Base-by-base conservation (phyloP, 148 eudicot species). In the Silene uniflora region DNA sequence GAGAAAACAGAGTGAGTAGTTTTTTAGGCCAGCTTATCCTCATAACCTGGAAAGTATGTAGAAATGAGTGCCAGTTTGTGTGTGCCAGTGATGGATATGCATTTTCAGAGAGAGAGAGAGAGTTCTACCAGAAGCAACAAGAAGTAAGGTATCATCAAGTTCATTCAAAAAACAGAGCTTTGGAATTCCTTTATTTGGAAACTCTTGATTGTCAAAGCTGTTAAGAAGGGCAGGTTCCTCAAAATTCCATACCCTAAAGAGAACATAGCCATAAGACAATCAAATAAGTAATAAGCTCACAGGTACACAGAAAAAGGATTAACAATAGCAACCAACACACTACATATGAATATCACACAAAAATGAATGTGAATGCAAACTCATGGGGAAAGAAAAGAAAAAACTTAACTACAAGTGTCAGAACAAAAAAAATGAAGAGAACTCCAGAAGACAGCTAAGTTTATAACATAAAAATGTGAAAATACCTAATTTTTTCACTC, bases 131-230 rank as follows among this genome's bases (percentile, higher is more conserved):
- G 98, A 92, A 73, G 92, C 96, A 81, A 87, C 91, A 69, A 95
- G 96, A 42, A 95, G 97, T 84, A 95, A 88, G 81, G 91, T 92
- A 76, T 92, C 96, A 76, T 95, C 96, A 81, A 91, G 88, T 80
- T 95, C 98, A 67, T 95, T 95, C 64, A 95, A 62, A 78, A 95
- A 92, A 82, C 97, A 95, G 49, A 92, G 92, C 87, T 90, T 95
- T 44, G 98, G 89, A 68, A 92, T 86, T 85, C 92, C 96, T 82
- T 88, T 92, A 74, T 90, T 92, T 39, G 91, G 96, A 73, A 78
- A 89, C 13, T 89, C 89, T 81, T 92, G 93, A 85, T 92, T 95
- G 79, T 86, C 88, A 82, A 95, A 95, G 79, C 92, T 85, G 81
- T 95, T 95, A 47, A 95, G 85, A 63, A 92, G 77, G 19, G 91